Evolutionary conservation across 257 asterid species (phyloP), one percentile per base, ranked within the genome.

Genomic region (Salvia rosmarinus): DNA sequence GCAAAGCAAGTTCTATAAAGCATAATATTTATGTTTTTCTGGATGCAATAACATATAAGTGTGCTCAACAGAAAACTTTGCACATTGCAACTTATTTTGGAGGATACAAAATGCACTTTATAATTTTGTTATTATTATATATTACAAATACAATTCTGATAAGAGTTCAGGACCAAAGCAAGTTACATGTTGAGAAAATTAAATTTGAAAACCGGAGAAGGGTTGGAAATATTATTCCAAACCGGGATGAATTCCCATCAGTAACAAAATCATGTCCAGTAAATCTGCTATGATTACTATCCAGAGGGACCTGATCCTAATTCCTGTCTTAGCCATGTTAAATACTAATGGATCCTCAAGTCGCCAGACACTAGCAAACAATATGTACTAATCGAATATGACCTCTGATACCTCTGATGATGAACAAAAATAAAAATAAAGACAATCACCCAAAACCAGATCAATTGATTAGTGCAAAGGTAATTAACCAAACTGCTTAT

Each of bases 11-110:
- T 52, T 52, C 21, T 10, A 17, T 61, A 66, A 35, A 64, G 57
- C 67, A 40, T 58, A 17, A 23, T 44, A 44, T 11, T 55, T 44
- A 4, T 57, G 67, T 63, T 58, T 34, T 32, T 59, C 46, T n/a
- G 4, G 51, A 62, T 9, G 51, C 50, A 37, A 16, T 10, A 59
- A 12, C 9, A 17, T 39, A 35, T 62, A 11, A 8, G 39, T 49
- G 4, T 43, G 46, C 3, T 49, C 35, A 28, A 7, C 10, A 21
- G 13, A 2, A 5, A 57, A 56, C 63, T 71, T 71, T 30, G 35
- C 34, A 37, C 49, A 4, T 25, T 59, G 65, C 40, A 23, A 6
- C 4, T 75, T 25, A 23, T 51, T 39, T 39, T 39, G 44, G 12
- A 39, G 44, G 44, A 39, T 39, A 39, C 12, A 32, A 32, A 39